phyloP scores from a whole-genome alignment of 352 stramenopile genomes.

The Phytophthora hybrid region DNA sequence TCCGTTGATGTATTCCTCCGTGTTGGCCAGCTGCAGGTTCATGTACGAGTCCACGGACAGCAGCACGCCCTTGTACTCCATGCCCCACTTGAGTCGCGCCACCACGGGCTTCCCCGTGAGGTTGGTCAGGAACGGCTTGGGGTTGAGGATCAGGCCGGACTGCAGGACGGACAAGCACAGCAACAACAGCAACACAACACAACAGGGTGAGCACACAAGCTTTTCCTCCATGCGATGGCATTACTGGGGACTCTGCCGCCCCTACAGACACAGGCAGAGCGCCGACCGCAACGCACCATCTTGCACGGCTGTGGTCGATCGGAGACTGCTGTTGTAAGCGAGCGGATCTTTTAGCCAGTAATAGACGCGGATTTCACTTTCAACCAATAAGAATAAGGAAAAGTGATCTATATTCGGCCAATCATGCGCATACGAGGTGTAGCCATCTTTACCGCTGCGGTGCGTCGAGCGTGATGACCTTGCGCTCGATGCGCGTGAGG shows the following conservation, averaged over 20 bases:
- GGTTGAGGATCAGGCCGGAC: constrained; percentile 93
- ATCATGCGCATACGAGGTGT: neutral
- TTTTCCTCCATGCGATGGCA: neutral
- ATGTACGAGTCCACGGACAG: constrained; percentile 99
- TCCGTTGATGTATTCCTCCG: constrained; percentile 98
- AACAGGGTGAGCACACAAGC: constrained; percentile 7
- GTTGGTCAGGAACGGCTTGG: constrained; percentile 95
- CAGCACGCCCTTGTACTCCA: constrained; percentile 98
- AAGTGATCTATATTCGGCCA: constrained; percentile 7
- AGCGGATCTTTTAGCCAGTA: constrained; percentile 37
- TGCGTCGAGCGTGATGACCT: constrained; percentile 59
- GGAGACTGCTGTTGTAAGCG: constrained; percentile 28
- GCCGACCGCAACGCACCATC: constrained; percentile 35
- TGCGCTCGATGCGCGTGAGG: constrained; percentile 70
- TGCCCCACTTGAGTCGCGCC: constrained; percentile 99
- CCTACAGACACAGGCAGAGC: neutral
- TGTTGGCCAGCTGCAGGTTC: constrained; percentile 98
- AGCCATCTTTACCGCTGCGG: constrained; percentile 33
- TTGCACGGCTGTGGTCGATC: constrained; percentile 26
- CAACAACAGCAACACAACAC: constrained; percentile 1
- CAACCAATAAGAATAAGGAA: constrained; percentile 24
- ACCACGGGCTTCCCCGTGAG: constrained; percentile 96
- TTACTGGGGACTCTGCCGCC: neutral
- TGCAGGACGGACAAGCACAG: constrained; percentile 35
- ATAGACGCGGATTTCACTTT: constrained; percentile 4